Conservation (phyloP, 2,329 filamentous ascomycete species). For the Beauveria pseudobassiana region DNA sequence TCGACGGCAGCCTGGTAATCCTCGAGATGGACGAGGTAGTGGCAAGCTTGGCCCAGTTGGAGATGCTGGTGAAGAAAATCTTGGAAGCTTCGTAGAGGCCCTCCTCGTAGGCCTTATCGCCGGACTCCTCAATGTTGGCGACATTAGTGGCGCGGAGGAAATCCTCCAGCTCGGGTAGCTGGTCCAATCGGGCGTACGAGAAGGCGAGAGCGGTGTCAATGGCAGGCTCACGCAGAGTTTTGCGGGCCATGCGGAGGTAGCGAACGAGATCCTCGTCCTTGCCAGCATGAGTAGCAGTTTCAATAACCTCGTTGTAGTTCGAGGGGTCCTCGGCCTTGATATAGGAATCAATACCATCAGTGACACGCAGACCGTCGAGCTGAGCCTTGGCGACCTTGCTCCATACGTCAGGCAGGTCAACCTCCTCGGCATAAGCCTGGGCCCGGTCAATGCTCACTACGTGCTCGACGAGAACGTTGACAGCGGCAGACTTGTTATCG, state of each 20-base stretch:
- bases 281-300: conserved; percentile 87
- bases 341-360: conserved; percentile 92
- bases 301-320: conserved; percentile 94
- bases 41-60: conserved; percentile 98
- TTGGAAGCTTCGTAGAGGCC: conserved; percentile 93
- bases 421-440: conserved; percentile 88
- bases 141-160: conserved; percentile 92
- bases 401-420: conserved; percentile 93
- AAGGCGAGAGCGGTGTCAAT: conserved; percentile 94
- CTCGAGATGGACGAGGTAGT: conserved; percentile 95
- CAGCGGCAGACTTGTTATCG: conserved; percentile 76
- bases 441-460: conserved; percentile 97
- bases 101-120: conserved; percentile 95
- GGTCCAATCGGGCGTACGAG: conserved; percentile 84
- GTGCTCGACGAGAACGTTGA: conserved; percentile 88
- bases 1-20: conserved; percentile 98
- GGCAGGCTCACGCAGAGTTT: conserved; percentile 86
- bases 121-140: conserved; percentile 90
- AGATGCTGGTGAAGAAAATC: conserved; percentile 97
- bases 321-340: conserved; percentile 89
- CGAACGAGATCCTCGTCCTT: conserved; percentile 98
- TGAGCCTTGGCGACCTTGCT: conserved; percentile 98
- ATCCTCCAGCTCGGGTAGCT: conserved; percentile 89
- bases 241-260: conserved; percentile 92
- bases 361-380: conserved; percentile 86